These are phyloP conservation scores for Penicillium glabrum DNA, from an alignment of 2,329 filamentous ascomycete species.

Conservation along the genomic window DNA sequence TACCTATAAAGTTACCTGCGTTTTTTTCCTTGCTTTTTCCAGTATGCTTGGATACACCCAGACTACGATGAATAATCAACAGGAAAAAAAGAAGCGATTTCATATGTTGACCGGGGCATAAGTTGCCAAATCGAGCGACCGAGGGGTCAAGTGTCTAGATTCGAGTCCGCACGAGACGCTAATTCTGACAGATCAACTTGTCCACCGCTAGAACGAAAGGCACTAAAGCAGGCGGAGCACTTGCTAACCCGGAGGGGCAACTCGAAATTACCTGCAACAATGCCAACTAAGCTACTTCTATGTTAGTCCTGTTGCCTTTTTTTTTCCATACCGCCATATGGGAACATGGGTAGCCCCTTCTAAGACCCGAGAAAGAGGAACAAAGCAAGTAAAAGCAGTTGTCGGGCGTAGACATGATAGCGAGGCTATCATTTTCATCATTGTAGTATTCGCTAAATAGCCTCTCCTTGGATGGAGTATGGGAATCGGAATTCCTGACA, in stretches of 20 bases:
- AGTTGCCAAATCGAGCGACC: neutral
- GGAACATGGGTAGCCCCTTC: neutral
- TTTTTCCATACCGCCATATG: neutral
- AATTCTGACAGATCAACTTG: constrained; percentile 22
- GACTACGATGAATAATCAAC: neutral
- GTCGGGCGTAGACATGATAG: neutral
- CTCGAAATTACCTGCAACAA: neutral
- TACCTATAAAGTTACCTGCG: neutral
- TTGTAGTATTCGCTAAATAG: neutral
- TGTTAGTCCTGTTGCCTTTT: neutral
- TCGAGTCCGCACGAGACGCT: constrained; percentile 1
- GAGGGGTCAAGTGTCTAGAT: neutral
- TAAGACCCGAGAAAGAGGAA: neutral
- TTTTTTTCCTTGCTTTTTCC: neutral
- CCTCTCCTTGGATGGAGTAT: neutral
- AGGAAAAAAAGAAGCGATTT: neutral
- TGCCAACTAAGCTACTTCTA: neutral
- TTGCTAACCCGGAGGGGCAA: neutral
- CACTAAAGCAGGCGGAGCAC: constrained; percentile 1
- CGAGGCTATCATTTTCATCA: constrained; percentile 4
- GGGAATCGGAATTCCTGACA: constrained; percentile 5
- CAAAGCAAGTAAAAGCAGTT: neutral
- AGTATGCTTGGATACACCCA: neutral
- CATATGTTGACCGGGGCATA: neutral
- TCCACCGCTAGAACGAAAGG: constrained; percentile 12